Base-by-base conservation (phyloP, 139 green algal genomes). In the Chlamydomonas sphaeroides region DNA sequence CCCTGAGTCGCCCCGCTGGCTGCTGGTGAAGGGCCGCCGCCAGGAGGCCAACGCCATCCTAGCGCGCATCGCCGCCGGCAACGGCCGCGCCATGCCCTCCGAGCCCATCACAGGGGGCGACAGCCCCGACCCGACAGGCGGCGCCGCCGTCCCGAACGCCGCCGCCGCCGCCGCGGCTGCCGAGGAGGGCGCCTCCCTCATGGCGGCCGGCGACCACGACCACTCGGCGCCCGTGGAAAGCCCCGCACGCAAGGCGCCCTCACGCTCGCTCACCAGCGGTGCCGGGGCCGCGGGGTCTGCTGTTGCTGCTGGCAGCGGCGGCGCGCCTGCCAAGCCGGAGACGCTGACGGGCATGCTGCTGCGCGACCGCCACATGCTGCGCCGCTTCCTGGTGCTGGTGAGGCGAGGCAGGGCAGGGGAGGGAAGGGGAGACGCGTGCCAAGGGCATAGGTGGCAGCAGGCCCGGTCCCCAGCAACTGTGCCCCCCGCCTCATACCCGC, bases 1-100 rank as follows among this genome's bases (percentile, higher is more conserved):
- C 28, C 71, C 85, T 25, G 92, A 95, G 76, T 92, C 86, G 14
- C 89, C 90, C 0, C 67, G 85, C 28, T 95, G 92, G 92, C 89
- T 95, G 62, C 86, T 94, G 21, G 72, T 89, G 1, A 69, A 80
- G 0, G 93, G 92, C 39, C 80, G 88, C 21, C 89, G 85, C 79
- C 84, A 86, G 18, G 89, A 94, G 65, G 93, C 93, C 0, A 88
- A 86, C 23, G 83, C 90, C 21, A 84, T 85, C 1, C 79, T 96
- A 36, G 81, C 84, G 15, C 67, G 77, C 0, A 79, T 96, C 15
- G 92, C 93, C 0, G 83, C 79, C 5, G 57, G 56, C 41, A 96
- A 95, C 80, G 71, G 84, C 66, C 88, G 70, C 5, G 84, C 86
- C 65, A 84, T 90, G 73, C 93, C 93, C 2, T 67, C 88, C 39